Evolutionary conservation across 1,284 basidiomycete genomes (phyloP).

Genomic region (Sanguinoderma infundibulare): DNA sequence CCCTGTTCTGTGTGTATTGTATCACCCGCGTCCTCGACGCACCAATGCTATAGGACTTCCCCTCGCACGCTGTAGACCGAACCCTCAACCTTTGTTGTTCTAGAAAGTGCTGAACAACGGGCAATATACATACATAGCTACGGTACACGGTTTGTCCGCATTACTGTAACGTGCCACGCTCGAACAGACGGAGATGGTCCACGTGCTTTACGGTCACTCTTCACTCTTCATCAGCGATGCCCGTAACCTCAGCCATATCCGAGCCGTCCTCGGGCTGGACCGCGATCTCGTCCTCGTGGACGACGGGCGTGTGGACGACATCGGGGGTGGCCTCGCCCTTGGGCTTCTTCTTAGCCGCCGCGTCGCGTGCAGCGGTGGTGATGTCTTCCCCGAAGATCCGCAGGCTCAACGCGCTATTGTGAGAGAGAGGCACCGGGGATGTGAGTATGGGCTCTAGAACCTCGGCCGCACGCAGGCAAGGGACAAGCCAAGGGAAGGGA

Average conservation of each 20-base stretch:
- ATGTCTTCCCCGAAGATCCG: constrained; percentile 82
- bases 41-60: constrained; percentile 8
- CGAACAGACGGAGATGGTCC: background rate
- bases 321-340: constrained; percentile 12
- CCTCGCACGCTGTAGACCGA: background rate
- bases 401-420: constrained; percentile 70
- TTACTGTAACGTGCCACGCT: background rate
- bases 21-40: constrained; percentile 13
- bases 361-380: constrained; percentile 55
- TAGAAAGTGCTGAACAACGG: background rate
- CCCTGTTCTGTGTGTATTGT: constrained; percentile 24
- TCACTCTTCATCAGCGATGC: background rate
- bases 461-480: background rate
- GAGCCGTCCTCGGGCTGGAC: too few species aligned
- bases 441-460: constrained; percentile 1
- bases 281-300: constrained; percentile 11
- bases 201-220: background rate
- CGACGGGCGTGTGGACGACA: constrained; percentile 2
- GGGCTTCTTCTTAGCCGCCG: constrained; percentile 21
- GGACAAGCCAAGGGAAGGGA: background rate
- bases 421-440: background rate
- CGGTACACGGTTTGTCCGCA: background rate
- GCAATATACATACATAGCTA: background rate
- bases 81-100: background rate
- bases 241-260: constrained; percentile 2